These are phyloP conservation scores for Chlorencoelia australis DNA, from an alignment of 2,329 filamentous ascomycete species.

Conservation along the genomic window DNA sequence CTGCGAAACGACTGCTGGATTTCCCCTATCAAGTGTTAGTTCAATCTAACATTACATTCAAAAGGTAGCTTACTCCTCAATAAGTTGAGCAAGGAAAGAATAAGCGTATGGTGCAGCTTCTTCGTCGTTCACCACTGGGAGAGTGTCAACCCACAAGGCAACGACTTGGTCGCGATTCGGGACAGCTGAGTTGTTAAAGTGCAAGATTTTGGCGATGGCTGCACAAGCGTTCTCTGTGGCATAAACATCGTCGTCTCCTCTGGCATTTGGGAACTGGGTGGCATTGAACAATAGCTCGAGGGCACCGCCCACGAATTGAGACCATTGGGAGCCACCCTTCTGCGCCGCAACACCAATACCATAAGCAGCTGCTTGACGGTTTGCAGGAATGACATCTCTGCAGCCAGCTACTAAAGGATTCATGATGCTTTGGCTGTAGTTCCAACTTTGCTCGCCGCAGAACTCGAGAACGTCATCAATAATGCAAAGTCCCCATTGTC, in stretches of 20 bases:
- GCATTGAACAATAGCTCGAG: conserved; percentile 78
- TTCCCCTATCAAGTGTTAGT: conserved; percentile 50
- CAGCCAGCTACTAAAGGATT: conserved; percentile 81
- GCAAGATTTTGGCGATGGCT: conserved; percentile 91
- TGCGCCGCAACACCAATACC: conserved; percentile 93
- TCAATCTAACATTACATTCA: not conserved
- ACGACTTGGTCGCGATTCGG: conserved; percentile 66
- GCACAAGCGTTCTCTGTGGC: conserved; percentile 97
- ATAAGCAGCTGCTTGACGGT: conserved; percentile 91
- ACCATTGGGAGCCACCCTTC: conserved; percentile 78
- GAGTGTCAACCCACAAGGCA: conserved; percentile 78
- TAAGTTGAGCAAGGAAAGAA: conserved; percentile 79
- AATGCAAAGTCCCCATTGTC: conserved; percentile 98
- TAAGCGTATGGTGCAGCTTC: conserved; percentile 96
- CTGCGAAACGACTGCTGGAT: conserved; percentile 69
- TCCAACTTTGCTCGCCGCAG: conserved; percentile 79
- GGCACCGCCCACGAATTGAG: conserved; percentile 72
- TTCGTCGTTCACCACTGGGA: conserved; percentile 90
- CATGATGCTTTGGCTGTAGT: conserved; percentile 77
- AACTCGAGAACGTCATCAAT: conserved; percentile 98
- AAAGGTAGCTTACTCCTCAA: conserved; percentile 69
- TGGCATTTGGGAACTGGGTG: conserved; percentile 68
- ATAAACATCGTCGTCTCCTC: conserved; percentile 88
- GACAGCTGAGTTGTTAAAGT: conserved; percentile 74
- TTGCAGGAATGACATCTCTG: conserved; percentile 76